Conservation (phyloP, 768 basidiomycete genomes). For the Lentinus tigrinus region DNA sequence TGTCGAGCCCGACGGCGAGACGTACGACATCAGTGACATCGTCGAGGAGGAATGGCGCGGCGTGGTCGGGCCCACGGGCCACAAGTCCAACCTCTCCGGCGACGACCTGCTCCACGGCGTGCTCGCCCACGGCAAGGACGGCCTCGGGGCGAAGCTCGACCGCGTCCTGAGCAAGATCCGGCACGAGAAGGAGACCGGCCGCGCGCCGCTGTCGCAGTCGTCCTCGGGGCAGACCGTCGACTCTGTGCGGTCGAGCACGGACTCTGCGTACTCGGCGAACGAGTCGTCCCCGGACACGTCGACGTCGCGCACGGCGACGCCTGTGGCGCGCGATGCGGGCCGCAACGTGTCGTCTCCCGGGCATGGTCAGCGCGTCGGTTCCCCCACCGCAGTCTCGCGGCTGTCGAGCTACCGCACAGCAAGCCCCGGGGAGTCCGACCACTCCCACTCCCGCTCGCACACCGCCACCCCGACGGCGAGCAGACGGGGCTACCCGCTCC, state of each 20-base stretch:
- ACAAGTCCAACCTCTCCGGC: conserved; percentile 30
- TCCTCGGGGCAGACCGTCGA: conserved; percentile 20
- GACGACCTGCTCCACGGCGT: conserved; percentile 71
- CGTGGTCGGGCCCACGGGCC: conserved; percentile 25
- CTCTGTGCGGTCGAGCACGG: conserved; percentile 33
- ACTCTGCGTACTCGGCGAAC: conserved; percentile 56
- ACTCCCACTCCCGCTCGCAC: conserved; percentile 13
- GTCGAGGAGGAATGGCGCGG: conserved; percentile 86
- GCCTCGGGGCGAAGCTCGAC: conserved; percentile 66
- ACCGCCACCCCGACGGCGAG: conserved; percentile 42
- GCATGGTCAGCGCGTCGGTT: conserved; percentile 21
- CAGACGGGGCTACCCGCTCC: conserved; percentile 2
- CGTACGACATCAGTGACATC: conserved; percentile 90
- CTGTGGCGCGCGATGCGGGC: conserved; percentile 15
- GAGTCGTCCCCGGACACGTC: conserved; percentile 11
- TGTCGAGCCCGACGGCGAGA: conserved; percentile 86
- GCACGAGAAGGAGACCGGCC: conserved; percentile 49
- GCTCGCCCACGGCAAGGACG: conserved; percentile 55
- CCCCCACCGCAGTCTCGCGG: conserved; percentile 27
- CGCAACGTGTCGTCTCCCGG: conserved; percentile 16
- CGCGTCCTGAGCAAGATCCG: conserved; percentile 76
- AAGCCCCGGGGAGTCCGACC: conserved; percentile 26
- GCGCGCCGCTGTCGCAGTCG: conserved; percentile 21
- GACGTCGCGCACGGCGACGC: conserved; percentile 36
- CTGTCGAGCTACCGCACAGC: conserved; percentile 29